A percentile compares a stretch with the other conserved stretches of the same genome.
Evolutionary conservation across 805 yeast species (phyloP).

Genomic region (Saccharomycodes ludwigii): DNA sequence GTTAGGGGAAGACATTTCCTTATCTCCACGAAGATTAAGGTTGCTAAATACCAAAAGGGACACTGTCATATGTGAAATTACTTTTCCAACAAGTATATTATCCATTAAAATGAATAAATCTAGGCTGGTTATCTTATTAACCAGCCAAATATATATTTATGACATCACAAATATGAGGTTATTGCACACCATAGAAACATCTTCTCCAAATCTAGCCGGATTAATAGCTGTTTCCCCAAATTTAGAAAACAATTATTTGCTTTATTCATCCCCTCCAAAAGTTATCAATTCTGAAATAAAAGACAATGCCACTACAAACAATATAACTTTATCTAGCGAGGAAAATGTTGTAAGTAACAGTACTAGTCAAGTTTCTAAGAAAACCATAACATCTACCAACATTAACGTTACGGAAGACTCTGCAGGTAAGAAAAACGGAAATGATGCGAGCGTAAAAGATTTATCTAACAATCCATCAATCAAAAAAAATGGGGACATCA

Average conservation of each 20-base stretch:
- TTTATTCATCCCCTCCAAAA: constrained; percentile 70
- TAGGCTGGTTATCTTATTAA: constrained; percentile 46
- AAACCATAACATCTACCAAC: constrained; percentile 19
- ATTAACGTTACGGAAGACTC: constrained; percentile 16
- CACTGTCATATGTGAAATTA: constrained; percentile 54
- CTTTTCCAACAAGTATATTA: constrained; percentile 51
- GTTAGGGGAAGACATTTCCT: constrained; percentile 49
- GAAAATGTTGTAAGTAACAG: too few relatives aligned
- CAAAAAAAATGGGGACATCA: constrained; percentile 47
- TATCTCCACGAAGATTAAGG: constrained; percentile 71
- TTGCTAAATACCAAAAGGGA: constrained; percentile 67
- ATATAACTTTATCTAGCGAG: constrained; percentile 11
- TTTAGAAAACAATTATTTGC: constrained; percentile 40
- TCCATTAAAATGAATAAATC: constrained; percentile 55
- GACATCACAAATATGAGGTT: constrained; percentile 62
- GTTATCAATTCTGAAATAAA: constrained; percentile 25
- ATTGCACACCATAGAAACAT: constrained; percentile 40
- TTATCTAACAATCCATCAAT: constrained; percentile 3
- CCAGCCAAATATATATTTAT: constrained; percentile 58
- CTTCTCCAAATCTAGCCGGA: constrained; percentile 40
- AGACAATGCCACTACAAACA: constrained; percentile 20
- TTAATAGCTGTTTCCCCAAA: constrained; percentile 49
- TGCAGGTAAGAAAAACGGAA: constrained; percentile 3
- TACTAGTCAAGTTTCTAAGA: neutral
- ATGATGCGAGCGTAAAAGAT: constrained; percentile 1